These are phyloP conservation scores for Meira miltonrushii DNA, from an alignment of 1,284 basidiomycete species.

Conservation along the genomic window DNA sequence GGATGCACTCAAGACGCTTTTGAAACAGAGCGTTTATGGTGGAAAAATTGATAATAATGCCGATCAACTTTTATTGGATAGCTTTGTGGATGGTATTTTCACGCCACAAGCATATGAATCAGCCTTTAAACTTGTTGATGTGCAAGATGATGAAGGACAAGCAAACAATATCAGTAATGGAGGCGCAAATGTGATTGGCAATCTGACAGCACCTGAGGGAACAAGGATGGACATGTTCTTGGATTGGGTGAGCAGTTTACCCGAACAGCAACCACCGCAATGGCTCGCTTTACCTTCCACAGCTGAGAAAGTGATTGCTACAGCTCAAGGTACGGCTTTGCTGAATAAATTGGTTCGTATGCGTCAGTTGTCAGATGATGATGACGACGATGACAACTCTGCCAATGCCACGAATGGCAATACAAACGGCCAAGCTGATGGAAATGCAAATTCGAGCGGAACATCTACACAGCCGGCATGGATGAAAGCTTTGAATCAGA, in stretches of 20 bases:
- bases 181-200: background rate
- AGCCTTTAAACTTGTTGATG: constrained; percentile 41
- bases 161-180: no score
- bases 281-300: constrained; percentile 49
- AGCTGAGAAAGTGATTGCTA: constrained; percentile 48
- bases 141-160: constrained; percentile 16
- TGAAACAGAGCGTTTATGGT: constrained; percentile 48
- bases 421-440: background rate
- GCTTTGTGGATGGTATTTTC: constrained; percentile 48
- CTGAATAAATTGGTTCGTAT: constrained; percentile 45
- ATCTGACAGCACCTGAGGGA: constrained; percentile 44
- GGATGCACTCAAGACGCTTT: constrained; percentile 44
- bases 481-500: constrained; percentile 41
- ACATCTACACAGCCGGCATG: constrained; percentile 27
- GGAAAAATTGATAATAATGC: constrained; percentile 47
- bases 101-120: constrained; percentile 44
- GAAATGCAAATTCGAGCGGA: background rate
- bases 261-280: constrained; percentile 49
- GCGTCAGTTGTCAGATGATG: constrained; percentile 44
- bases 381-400: constrained; percentile 23
- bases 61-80: constrained; percentile 47
- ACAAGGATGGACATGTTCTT: constrained; percentile 46
- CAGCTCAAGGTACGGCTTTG: constrained; percentile 32
- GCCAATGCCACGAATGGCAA: background rate
- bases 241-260: constrained; percentile 42